Evolutionary conservation across 768 basidiomycete genomes (phyloP).

Genomic region (Epithele typhae): DNA sequence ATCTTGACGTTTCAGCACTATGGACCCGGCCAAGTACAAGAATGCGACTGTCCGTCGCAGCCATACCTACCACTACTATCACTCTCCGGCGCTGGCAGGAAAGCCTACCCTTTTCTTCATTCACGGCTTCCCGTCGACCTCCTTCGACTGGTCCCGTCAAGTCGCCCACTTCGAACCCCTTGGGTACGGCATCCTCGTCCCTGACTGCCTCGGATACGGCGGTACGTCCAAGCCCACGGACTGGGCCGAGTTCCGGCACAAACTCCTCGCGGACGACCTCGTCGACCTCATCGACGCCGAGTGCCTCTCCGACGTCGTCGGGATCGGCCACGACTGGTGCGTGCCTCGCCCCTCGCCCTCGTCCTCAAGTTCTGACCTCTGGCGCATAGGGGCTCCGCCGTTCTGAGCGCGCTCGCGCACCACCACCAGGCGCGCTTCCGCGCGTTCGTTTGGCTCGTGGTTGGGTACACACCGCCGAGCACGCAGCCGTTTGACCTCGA

Average conservation of each 20-base stretch:
- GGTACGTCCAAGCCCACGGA: conserved; percentile 40
- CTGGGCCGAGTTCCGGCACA: conserved; percentile 22
- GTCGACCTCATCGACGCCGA: conserved; percentile 32
- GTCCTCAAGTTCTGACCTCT: no score
- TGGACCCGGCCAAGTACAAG: conserved; percentile 29
- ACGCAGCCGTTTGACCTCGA: conserved; percentile 23
- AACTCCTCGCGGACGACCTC: no score
- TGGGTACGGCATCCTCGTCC: conserved; percentile 42
- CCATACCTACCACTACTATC: conserved; percentile 34
- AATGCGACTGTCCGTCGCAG: conserved; percentile 26
- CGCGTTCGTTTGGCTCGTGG: conserved; percentile 33
- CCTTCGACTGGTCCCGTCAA: conserved; percentile 37
- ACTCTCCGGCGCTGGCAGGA: conserved; percentile 16
- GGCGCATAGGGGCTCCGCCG: conserved; percentile 1
- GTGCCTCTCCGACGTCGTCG: conserved; percentile 25
- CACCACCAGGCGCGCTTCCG: conserved; percentile 35
- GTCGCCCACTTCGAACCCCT: conserved; percentile 32
- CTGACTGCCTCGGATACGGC: conserved; percentile 45
- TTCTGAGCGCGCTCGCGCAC: not conserved
- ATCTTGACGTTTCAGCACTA: no score
- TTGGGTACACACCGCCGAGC: conserved; percentile 29
- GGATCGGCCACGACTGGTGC: conserved; percentile 32
- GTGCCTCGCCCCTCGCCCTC: no score
- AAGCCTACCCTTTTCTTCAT: conserved; percentile 39
- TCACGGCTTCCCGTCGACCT: conserved; percentile 42